phyloP scores from a whole-genome alignment of 345 rosid species.

The Hibiscus trionum region DNA sequence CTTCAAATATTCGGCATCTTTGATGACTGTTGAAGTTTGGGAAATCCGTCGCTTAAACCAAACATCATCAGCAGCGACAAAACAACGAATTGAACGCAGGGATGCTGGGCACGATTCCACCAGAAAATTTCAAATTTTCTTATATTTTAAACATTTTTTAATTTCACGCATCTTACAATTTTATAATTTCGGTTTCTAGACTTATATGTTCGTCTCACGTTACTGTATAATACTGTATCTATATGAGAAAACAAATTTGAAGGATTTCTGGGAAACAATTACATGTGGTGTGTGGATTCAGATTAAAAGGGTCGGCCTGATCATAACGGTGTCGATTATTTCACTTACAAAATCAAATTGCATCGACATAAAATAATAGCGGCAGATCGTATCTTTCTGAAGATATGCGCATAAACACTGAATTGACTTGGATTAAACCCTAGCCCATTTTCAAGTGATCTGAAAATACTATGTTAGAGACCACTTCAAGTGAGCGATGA shows the following conservation, averaged over 20 bases:
- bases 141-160: too few relatives aligned
- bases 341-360: not conserved
- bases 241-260: not conserved
- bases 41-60: conserved; percentile 8
- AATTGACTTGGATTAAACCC: not conserved
- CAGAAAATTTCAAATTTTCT: too few relatives aligned
- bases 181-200: too few relatives aligned
- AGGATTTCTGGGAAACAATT: not conserved
- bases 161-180: too few relatives aligned
- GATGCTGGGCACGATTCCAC: too few relatives aligned
- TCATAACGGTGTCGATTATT: not conserved
- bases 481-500: not conserved
- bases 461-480: not conserved
- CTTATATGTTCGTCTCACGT: too few relatives aligned
- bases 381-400: not conserved
- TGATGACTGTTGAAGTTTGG: not conserved
- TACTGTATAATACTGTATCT: too few relatives aligned
- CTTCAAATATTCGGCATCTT: not conserved
- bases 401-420: not conserved
- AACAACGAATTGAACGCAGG: not conserved
- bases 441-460: not conserved
- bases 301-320: not conserved
- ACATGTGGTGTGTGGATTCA: not conserved
- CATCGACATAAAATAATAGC: not conserved
- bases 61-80: not conserved